Base-by-base conservation (phyloP, 306 rosid genomes). In the Elaeagnus macrophylla region DNA sequence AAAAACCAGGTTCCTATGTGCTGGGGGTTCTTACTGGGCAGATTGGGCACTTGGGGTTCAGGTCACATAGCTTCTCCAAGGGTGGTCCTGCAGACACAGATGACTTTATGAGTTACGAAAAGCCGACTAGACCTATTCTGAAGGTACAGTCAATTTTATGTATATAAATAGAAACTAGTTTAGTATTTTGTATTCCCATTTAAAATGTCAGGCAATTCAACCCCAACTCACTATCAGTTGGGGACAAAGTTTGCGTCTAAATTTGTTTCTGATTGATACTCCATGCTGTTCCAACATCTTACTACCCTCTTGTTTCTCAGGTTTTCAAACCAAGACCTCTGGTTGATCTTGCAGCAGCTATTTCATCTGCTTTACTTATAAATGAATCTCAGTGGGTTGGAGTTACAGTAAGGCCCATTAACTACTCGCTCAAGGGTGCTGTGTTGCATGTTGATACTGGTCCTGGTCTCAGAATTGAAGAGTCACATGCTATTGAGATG, bases 361-460 rank as follows among this genome's bases (percentile, higher is more conserved):
- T 87, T 82, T 87, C 96, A 56, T 82, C 99, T 42, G 89, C 95
- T 56, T 75, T 93, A 81, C 85, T 93, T 57, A 76, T 84, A 71
- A 93, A 87, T 80, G 99, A 87, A 79, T 72, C 68, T 65, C 99
- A 93, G 71, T 84, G 96, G 99, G 69, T 93, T 75, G 99, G 99
- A 45, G 77, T 87, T 64, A 80, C 79, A 67, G 83, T 84, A 43
- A 86, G 79, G 62, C 96, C 99, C 32, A 74, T 93, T 56, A 73
- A 84, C 67, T 93, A 93, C 81, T 84, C 94, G 64, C 95, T 93
- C 51, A 84, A 84, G 66, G 95, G 79, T 55, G 91, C 99, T 56
- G 61, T 87, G 62, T 80, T 91, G 82, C 84, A 82, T 66, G 75
- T 91, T 47, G 95, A 91, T 80, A 91, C 96, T 61, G 99, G 99